Evolutionary conservation across 768 basidiomycete species (phyloP).

Genomic region (Rhodotorula diobovata): DNA sequence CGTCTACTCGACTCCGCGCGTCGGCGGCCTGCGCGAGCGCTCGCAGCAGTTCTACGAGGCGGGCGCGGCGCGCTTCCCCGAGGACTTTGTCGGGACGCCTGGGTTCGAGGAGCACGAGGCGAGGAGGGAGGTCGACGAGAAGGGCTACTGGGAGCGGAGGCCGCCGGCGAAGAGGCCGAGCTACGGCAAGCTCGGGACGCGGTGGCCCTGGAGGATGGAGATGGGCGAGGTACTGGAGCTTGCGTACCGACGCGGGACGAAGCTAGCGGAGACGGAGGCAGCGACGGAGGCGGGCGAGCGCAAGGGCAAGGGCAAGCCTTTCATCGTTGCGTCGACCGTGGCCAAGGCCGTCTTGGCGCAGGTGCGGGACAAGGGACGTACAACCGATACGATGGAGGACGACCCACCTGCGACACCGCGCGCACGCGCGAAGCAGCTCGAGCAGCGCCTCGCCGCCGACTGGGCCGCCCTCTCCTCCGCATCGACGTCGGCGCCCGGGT

Average conservation of each 20-base stretch:
- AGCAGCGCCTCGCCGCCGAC: not conserved
- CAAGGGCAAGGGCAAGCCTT: not conserved
- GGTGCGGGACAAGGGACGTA: not conserved
- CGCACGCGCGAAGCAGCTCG: not conserved
- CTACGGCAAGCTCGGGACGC: slow-evolving; percentile 59
- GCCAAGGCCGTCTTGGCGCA: not conserved
- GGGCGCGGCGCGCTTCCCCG: slow-evolving; percentile 68
- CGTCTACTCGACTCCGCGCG: slow-evolving; percentile 71
- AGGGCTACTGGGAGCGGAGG: slow-evolving; percentile 65
- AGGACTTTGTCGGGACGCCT: slow-evolving; percentile 64
- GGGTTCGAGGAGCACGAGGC: slow-evolving; percentile 57
- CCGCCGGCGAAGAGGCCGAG: slow-evolving; percentile 83
- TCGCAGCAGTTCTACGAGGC: slow-evolving; percentile 78
- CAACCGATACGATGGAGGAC: not conserved
- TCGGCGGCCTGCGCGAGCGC: slow-evolving; percentile 79
- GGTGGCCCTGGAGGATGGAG: slow-evolving; percentile 32
- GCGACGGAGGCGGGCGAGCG: too few species aligned
- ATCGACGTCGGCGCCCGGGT: slow-evolving; percentile 28
- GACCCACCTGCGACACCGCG: not conserved
- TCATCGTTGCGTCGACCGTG: not conserved
- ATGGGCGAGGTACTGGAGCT: slow-evolving; percentile 48
- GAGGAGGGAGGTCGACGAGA: slow-evolving; percentile 56
- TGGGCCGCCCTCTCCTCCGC: not conserved
- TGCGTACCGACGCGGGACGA: too few species aligned
- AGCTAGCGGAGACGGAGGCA: too few species aligned